Conservation (phyloP, 108 stramenopile species). For the Skeletonema tropicum region DNA sequence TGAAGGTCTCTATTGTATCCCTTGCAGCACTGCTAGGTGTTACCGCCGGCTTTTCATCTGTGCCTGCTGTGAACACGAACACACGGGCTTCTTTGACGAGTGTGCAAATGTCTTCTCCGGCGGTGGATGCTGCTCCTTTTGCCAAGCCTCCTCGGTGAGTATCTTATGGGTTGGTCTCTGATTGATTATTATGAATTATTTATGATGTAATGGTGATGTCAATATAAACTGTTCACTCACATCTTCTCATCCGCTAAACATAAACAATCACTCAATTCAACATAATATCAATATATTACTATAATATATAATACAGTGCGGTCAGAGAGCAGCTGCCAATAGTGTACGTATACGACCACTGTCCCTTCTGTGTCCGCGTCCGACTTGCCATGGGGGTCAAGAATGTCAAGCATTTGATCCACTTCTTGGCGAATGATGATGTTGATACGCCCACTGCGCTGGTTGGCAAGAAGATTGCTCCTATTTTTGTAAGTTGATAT, state of each 20-base stretch:
- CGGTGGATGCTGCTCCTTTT: slow-evolving; percentile 46
- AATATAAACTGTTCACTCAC: no score
- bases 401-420: slow-evolving; percentile 85
- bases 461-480: slow-evolving; percentile 97
- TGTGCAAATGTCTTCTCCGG: slow-evolving; percentile 32
- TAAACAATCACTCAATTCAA: no score
- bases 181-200: no score
- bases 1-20: slow-evolving; percentile 25
- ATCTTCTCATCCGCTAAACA: no score
- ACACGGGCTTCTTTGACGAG: slow-evolving; percentile 1
- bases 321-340: slow-evolving; percentile 56
- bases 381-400: slow-evolving; percentile 94
- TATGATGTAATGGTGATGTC: no score
- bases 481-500: slow-evolving; percentile 84
- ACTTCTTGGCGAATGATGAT: slow-evolving; percentile 95
- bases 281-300: no score
- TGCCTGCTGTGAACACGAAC: no score
- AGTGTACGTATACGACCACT: slow-evolving; percentile 96
- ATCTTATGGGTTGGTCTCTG: no score
- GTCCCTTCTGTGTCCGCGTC: slow-evolving; percentile 96
- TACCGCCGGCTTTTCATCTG: slow-evolving; percentile 12
- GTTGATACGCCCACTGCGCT: slow-evolving; percentile 85
- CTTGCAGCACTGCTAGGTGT: slow-evolving; percentile 2
- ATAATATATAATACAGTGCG: not conserved
- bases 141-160: slow-evolving; percentile 36